Conservation (phyloP, 345 rosid species). For the Citrus inodora region DNA sequence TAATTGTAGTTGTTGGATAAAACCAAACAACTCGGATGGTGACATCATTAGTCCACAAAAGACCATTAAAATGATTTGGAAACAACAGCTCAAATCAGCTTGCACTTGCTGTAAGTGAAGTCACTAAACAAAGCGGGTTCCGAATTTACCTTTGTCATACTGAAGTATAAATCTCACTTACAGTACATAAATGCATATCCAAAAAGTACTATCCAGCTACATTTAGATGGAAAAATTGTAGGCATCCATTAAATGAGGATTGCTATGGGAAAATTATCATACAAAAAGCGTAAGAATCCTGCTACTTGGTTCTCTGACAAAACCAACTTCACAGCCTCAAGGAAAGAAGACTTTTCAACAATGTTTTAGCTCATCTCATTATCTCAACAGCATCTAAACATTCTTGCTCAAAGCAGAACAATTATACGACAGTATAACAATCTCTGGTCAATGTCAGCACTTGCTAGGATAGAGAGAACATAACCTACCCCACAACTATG, state of each 20-base stretch:
- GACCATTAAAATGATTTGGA: too few species aligned
- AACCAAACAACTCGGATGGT: too few species aligned
- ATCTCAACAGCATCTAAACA: slow-evolving; percentile 15
- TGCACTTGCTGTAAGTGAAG: not conserved
- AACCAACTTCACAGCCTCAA: slow-evolving; percentile 17
- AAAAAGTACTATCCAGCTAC: slow-evolving; percentile 3
- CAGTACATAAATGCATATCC: not conserved
- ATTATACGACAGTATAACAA: not conserved
- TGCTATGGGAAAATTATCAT: slow-evolving; percentile 15
- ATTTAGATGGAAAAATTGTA: slow-evolving; percentile 14
- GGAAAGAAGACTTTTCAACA: slow-evolving; percentile 11
- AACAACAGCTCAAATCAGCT: not conserved
- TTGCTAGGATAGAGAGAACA: slow-evolving; percentile 12
- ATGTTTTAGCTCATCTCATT: slow-evolving; percentile 17
- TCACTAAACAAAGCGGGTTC: not conserved
- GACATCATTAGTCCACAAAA: too few species aligned
- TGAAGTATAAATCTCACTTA: slow-evolving; percentile 2
- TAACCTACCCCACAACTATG: not conserved
- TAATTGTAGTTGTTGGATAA: too few species aligned
- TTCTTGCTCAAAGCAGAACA: not conserved
- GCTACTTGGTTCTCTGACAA: slow-evolving; percentile 17
- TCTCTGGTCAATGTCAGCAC: slow-evolving; percentile 13
- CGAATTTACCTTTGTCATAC: not conserved
- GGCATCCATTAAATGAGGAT: slow-evolving; percentile 20
- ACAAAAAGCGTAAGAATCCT: slow-evolving; percentile 22